Base-by-base conservation (phyloP, 2,329 filamentous ascomycete species). In the Fusarium domesticum region DNA sequence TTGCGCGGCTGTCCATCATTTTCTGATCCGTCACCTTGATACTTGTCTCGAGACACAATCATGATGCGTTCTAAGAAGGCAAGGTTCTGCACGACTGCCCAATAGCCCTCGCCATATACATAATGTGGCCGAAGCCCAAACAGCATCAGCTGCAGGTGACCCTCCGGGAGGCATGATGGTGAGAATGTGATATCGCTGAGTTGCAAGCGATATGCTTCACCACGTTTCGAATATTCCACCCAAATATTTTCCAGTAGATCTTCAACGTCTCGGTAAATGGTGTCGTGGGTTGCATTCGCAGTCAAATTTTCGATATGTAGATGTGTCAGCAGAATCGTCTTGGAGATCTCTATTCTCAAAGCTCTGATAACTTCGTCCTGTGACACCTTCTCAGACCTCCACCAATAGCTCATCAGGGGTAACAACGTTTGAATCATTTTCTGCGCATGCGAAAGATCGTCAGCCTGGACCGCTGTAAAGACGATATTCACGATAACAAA, bases 401-500 rank as follows among this genome's bases (percentile, higher is more conserved):
- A 98, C 69, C 89, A 81, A 38, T 80, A 77, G 43, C 78, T 80
- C 52, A 96, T 81, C 35, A 91, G 65, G 1, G 88, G 85, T 18
- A 96, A 61, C 6, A 91, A 63, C 6, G 79, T 74, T 42, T 73
- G 70, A 14, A 85, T 75, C 30, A 85, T 69, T 25, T 71, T 73
- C 51, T 77, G 78, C 3, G 84, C 80, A 40, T 89, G 72, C 1
- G 72, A 65, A 12, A 84, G 74, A 48, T 87, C 78, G 58, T 96
- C 87, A 36, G 84, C 80, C 43, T 87, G 76, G 3, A 81, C 78
- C 44, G 76, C 77, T 31, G 76, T 70, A 37, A 95, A 71, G 6
- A 95, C 66, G 38, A 74, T 71, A 67, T 95, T 95, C 58, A 96
- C 73, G 34, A 84, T 77, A 34, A 81, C 81, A 62, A 97, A 89